A percentile compares a stretch with the other conserved stretches of the same genome.
Evolutionary conservation across 148 eudicot genomes (phyloP).

Genomic region (Persicaria maculosa): DNA sequence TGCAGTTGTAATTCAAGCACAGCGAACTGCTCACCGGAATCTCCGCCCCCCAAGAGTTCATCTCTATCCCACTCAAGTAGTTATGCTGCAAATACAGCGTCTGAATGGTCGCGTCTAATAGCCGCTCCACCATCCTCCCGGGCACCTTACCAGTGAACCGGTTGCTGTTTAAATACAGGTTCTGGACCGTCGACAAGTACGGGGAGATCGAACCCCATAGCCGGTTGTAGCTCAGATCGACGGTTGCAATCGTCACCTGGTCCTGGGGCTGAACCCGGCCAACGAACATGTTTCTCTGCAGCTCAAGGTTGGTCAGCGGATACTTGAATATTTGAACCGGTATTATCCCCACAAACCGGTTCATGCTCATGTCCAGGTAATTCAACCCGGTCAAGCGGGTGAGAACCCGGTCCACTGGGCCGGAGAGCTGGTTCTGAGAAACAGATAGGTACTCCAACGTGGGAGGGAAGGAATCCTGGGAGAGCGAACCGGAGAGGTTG

Average conservation of each 20-base stretch:
- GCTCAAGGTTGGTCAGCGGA: constrained; percentile 51
- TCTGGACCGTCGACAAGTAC: constrained; percentile 63
- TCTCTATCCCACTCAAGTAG: constrained; percentile 61
- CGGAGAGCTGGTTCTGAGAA: constrained; percentile 57
- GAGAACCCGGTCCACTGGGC: constrained; percentile 45
- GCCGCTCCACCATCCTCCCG: constrained; percentile 50
- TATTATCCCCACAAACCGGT: constrained; percentile 66
- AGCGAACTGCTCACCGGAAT: constrained; percentile 70
- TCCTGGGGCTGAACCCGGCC: constrained; percentile 48
- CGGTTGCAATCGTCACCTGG: constrained; percentile 50
- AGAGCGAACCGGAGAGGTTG: constrained; percentile 45
- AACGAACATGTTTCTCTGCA: constrained; percentile 60
- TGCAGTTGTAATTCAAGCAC: constrained; percentile 88
- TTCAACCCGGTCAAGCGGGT: constrained; percentile 32
- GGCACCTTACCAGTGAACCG: constrained; percentile 76
- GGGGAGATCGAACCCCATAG: constrained; percentile 64
- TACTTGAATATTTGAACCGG: constrained; percentile 45
- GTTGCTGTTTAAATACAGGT: constrained; percentile 67
- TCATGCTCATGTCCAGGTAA: constrained; percentile 60
- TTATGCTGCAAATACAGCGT: constrained; percentile 77
- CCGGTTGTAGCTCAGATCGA: constrained; percentile 75
- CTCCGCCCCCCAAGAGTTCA: constrained; percentile 76
- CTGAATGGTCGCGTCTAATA: constrained; percentile 44
- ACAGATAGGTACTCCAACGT: constrained; percentile 63
- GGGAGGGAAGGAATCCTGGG: constrained; percentile 39